Evolutionary conservation across 768 basidiomycete genomes (phyloP).

Genomic region (Mycena olivaceomarginata): DNA sequence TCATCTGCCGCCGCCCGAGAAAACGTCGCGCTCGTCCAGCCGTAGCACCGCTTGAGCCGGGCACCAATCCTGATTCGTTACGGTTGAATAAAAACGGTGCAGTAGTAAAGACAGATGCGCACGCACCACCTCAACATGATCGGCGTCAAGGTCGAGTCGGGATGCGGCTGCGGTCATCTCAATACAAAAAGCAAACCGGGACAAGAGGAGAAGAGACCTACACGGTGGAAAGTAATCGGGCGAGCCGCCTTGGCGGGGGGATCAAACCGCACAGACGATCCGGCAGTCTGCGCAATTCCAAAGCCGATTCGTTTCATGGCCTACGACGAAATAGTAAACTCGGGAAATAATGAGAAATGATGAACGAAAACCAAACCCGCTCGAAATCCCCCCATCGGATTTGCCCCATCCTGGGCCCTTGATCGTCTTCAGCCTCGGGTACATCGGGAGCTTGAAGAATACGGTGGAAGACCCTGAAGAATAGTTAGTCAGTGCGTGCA

Average conservation of each 20-base stretch:
- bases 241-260: conserved; percentile 40
- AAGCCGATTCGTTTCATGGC: conserved; percentile 45
- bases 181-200: not conserved
- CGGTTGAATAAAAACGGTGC: not conserved
- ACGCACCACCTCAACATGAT: conserved; percentile 32
- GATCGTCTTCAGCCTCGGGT: not conserved
- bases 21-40: conserved; percentile 36
- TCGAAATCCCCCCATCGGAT: conserved; percentile 45
- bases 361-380: conserved; percentile 18
- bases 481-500: not conserved
- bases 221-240: conserved; percentile 45
- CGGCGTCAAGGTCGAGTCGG: conserved; percentile 40
- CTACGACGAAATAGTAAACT: not conserved
- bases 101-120: not conserved
- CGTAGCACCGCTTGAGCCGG: conserved; percentile 32
- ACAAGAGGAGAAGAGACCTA: conserved; percentile 6
- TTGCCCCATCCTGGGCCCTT: conserved; percentile 34
- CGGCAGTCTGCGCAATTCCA: conserved; percentile 37
- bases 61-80: conserved; percentile 18
- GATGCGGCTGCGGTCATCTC: conserved; percentile 36
- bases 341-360: too few relatives aligned
- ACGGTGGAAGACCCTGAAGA: conserved; percentile 33
- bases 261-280: conserved; percentile 44
- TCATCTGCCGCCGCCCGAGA: not conserved
- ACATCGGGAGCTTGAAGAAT: conserved; percentile 34